phyloP scores from a whole-genome alignment of 352 stramenopile species.

The Phytophthora palmivora region DNA sequence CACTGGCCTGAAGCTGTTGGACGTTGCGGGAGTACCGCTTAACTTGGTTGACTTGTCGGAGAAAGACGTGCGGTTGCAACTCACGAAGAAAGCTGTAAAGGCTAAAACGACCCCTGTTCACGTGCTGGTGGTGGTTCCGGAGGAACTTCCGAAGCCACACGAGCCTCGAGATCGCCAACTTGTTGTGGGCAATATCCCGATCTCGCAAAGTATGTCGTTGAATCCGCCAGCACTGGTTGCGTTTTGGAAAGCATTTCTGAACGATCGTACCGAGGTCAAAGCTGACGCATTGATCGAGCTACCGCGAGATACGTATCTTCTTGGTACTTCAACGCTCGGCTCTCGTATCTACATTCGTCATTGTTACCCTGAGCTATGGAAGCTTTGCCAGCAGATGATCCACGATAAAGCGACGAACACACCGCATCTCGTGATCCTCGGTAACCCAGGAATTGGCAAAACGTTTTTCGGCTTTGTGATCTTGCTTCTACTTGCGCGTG shows the following conservation, averaged over 20 bases:
- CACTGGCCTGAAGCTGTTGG: too few species aligned
- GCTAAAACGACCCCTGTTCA: too few species aligned
- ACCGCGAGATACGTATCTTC: slow-evolving; percentile 5
- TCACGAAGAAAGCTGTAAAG: too few species aligned
- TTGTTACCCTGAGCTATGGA: slow-evolving; percentile 26
- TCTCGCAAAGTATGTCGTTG: neutral
- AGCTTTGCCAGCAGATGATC: slow-evolving; percentile 23
- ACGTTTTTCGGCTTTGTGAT: neutral
- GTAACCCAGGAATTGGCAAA: slow-evolving; percentile 41
- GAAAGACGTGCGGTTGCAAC: too few species aligned
- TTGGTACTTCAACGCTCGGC: slow-evolving; percentile 1
- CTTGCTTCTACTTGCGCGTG: too few species aligned
- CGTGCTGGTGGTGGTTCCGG: slow-evolving; percentile 3
- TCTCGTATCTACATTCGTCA: slow-evolving; percentile 37
- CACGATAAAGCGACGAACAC: slow-evolving; percentile 21
- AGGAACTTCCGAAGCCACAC: neutral
- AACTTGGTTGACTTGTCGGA: too few species aligned
- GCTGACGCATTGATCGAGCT: slow-evolving; percentile 26
- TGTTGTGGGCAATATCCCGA: slow-evolving; percentile 1
- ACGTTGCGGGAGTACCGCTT: too few species aligned
- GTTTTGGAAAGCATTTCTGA: slow-evolving; percentile 38
- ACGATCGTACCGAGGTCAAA: slow-evolving; percentile 26
- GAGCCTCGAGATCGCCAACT: neutral
- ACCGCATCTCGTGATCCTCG: slow-evolving; percentile 44
- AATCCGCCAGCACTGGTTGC: slow-evolving; percentile 36